Conservation (phyloP, 768 basidiomycete genomes). For the Lentinula guzmanii region DNA sequence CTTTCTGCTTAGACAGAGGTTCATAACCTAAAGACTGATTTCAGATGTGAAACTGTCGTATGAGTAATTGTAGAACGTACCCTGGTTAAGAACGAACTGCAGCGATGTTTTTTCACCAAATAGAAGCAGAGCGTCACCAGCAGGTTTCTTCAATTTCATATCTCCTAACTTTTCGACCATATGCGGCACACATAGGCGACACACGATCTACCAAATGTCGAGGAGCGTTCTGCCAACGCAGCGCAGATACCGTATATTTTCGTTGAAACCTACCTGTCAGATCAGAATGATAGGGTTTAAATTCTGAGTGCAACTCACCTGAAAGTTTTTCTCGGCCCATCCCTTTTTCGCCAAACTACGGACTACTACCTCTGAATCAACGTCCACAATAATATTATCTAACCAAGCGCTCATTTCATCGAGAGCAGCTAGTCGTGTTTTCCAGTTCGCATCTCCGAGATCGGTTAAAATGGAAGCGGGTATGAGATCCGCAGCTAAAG, state of each 20-base stretch:
- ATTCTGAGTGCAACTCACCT: conserved; percentile 41
- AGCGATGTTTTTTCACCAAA: conserved; percentile 93
- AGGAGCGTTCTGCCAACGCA: conserved; percentile 69
- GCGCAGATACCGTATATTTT: conserved; percentile 80
- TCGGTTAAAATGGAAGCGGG: conserved; percentile 66
- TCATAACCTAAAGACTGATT: conserved; percentile 66
- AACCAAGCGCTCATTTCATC: conserved; percentile 87
- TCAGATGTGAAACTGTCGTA: neutral
- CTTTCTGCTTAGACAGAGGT: conserved; percentile 90
- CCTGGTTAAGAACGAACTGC: conserved; percentile 90
- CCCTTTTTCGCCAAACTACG: conserved; percentile 88
- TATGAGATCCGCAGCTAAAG: conserved; percentile 63
- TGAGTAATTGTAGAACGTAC: conserved; percentile 33
- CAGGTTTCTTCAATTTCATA: conserved; percentile 93
- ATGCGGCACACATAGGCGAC: conserved; percentile 76
- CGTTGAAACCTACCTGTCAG: conserved; percentile 63
- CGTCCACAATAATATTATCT: conserved; percentile 51
- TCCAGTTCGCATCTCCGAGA: conserved; percentile 90
- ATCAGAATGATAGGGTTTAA: neutral
- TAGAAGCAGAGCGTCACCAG: conserved; percentile 75
- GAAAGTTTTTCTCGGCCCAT: conserved; percentile 99
- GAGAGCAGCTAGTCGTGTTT: conserved; percentile 77
- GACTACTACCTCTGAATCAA: conserved; percentile 87
- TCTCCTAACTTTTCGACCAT: conserved; percentile 94
- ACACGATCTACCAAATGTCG: conserved; percentile 82